Base-by-base conservation (phyloP, 2,329 filamentous ascomycete species). In the Chaetothyriales sp. region DNA sequence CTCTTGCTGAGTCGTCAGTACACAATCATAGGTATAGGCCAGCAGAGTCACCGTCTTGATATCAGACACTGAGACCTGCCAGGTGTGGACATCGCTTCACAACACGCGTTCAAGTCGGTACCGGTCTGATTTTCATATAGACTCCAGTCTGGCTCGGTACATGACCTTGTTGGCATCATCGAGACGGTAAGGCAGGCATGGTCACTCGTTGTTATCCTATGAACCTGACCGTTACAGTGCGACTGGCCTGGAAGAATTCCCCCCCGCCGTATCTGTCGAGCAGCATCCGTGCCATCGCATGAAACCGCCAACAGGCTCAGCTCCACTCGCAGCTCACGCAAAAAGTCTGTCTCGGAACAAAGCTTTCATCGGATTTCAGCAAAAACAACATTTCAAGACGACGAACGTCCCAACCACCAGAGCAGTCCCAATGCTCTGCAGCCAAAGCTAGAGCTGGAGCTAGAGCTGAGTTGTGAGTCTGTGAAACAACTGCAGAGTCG, bases 91-190 rank as follows among this genome's bases (percentile, higher is more conserved):
- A 39, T 39, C 15, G 32, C 32, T 39, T 39, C 10, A 39, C 12
- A 15, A 39, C 5, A 39, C 10, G 12, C 32, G 12, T 39, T 39
- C 10, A 15, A 15, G 32, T 15, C 32, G 5, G 32, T 39, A 15
- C 32, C 12, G 7, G 32, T 39, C 32, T 39, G 32, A 39, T 39
- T 15, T 12, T 39, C 32, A 15, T 39, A 39, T 39, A 39, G 32
- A 15, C 32, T 15, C 32, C 32, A 39, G 32, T 12, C 32, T 39
- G 20, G 19, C 32, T 57, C 54, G 6, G 54, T 57, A 19, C 49
- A 53, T 36, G 32, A 43, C 26, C 54, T 57, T 8, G 48, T 56
- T 22, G 47, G 36, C 43, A 28, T 49, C 47, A 56, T 56, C 39
- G 55, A 57, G 48, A 51, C 44, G 20, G 55, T 56, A 50, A 25